These are phyloP conservation scores for Boletus coccyginus DNA, from an alignment of 768 basidiomycete genomes.

Conservation along the genomic window DNA sequence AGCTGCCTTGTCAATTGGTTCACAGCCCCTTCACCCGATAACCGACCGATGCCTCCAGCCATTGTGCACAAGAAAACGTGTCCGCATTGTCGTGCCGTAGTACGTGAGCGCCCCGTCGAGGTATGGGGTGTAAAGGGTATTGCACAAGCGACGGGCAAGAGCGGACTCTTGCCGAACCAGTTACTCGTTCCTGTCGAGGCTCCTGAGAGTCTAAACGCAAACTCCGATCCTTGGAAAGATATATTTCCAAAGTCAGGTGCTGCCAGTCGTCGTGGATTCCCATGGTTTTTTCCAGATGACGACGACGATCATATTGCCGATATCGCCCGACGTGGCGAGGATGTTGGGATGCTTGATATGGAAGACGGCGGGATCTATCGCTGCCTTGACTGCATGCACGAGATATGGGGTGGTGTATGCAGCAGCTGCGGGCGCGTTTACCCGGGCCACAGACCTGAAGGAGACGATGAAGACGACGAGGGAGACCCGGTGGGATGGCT, in stretches of 20 bases:
- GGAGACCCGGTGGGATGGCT: slow-evolving; percentile 32
- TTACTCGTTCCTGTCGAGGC: slow-evolving; percentile 27
- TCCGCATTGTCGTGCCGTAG: slow-evolving; percentile 44
- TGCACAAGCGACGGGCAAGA: slow-evolving; percentile 47
- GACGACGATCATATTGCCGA: slow-evolving; percentile 15
- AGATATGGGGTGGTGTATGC: slow-evolving; percentile 71
- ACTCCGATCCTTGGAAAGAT: slow-evolving; percentile 62
- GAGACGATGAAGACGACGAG: slow-evolving; percentile 25
- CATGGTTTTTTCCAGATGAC: slow-evolving; percentile 25
- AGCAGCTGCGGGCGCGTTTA: slow-evolving; percentile 59
- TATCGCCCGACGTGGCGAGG: slow-evolving; percentile 28
- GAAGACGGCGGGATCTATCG: slow-evolving; percentile 79
- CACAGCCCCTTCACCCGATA: slow-evolving; percentile 40
- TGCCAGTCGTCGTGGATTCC: slow-evolving; percentile 11
- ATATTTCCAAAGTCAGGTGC: slow-evolving; percentile 45
- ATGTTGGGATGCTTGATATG: slow-evolving; percentile 63
- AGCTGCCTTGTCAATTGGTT: slow-evolving; percentile 78
- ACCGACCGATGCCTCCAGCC: slow-evolving; percentile 22
- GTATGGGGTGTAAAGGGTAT: slow-evolving; percentile 49
- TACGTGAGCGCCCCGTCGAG: slow-evolving; percentile 45
- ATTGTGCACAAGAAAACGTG: slow-evolving; percentile 40
- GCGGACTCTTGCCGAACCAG: slow-evolving; percentile 42
- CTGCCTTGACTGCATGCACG: slow-evolving; percentile 74
- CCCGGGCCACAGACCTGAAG: slow-evolving; percentile 43
- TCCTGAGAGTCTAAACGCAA: slow-evolving; percentile 22